phyloP scores from a whole-genome alignment of 2,329 filamentous ascomycete genomes.

The Calonectria hongkongensis region DNA sequence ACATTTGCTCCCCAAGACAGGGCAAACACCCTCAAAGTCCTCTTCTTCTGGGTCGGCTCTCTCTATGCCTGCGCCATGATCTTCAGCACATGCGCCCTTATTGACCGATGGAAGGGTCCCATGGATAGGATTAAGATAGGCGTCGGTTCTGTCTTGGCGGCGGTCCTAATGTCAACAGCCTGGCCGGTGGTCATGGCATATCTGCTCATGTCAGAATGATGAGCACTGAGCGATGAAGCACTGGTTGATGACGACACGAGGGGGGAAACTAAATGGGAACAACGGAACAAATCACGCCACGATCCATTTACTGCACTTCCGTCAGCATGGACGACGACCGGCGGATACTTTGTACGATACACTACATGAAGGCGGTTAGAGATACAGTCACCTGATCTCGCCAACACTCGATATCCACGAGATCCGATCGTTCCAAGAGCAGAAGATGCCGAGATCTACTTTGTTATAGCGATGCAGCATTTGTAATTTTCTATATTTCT shows the following conservation, averaged over 20 bases:
- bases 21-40: slow-evolving; percentile 57
- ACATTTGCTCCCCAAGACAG: slow-evolving; percentile 58
- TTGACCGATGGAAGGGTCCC: slow-evolving; percentile 65
- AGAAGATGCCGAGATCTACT: slow-evolving; percentile 9
- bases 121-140: slow-evolving; percentile 58
- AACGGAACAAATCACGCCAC: slow-evolving; percentile 18
- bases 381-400: slow-evolving; percentile 7
- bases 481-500: slow-evolving; percentile 17
- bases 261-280: not conserved
- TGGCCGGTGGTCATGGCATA: slow-evolving; percentile 63
- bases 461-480: slow-evolving; percentile 18
- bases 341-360: slow-evolving; percentile 1
- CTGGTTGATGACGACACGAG: not conserved
- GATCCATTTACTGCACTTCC: not conserved
- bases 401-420: not conserved
- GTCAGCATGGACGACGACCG: not conserved
- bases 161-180: slow-evolving; percentile 57
- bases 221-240: not conserved
- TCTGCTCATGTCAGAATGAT: slow-evolving; percentile 50
- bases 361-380: not conserved
- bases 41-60: slow-evolving; percentile 58
- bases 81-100: slow-evolving; percentile 63
- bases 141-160: slow-evolving; percentile 55
- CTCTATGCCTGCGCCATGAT: slow-evolving; percentile 64
- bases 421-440: slow-evolving; percentile 8